phyloP scores from a whole-genome alignment of 768 basidiomycete genomes.

The Psilocybe cubensis region DNA sequence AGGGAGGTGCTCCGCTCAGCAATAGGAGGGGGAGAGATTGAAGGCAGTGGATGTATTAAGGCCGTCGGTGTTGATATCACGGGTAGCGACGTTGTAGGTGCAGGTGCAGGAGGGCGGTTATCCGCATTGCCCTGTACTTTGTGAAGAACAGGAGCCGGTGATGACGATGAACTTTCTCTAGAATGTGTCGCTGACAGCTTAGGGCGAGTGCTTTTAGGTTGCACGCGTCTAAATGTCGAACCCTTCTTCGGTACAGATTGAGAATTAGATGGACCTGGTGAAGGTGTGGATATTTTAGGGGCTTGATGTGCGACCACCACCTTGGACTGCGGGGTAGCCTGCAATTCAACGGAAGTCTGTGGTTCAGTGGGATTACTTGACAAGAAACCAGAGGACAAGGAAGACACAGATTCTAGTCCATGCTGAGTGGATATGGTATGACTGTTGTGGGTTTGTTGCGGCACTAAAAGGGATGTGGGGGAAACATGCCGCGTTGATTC shows the following conservation, averaged over 20 bases:
- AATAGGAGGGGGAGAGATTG: not conserved
- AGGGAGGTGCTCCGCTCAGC: not conserved
- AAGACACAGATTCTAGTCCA: not conserved
- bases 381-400: not conserved
- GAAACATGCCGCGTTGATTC: not conserved
- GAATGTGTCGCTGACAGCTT: constrained; percentile 23
- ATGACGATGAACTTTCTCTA: constrained; percentile 28
- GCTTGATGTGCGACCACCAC: not conserved
- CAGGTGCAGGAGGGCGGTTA: not conserved
- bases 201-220: constrained; percentile 20
- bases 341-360: not conserved
- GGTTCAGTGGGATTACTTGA: not conserved
- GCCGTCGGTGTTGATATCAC: not conserved
- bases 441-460: not conserved
- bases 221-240: constrained; percentile 59
- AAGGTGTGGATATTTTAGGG: not conserved
- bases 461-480: not conserved
- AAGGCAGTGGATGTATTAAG: not conserved
- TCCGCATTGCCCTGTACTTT: constrained; percentile 1
- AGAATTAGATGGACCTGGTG: constrained; percentile 11
- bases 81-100: not conserved
- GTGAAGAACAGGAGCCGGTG: constrained; percentile 18
- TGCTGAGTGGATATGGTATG: not conserved
- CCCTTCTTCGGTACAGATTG: constrained; percentile 30
- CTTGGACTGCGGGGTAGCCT: not conserved